These are phyloP conservation scores for Phyllachora maydis DNA, from an alignment of 2,329 filamentous ascomycete genomes.

Conservation along the genomic window DNA sequence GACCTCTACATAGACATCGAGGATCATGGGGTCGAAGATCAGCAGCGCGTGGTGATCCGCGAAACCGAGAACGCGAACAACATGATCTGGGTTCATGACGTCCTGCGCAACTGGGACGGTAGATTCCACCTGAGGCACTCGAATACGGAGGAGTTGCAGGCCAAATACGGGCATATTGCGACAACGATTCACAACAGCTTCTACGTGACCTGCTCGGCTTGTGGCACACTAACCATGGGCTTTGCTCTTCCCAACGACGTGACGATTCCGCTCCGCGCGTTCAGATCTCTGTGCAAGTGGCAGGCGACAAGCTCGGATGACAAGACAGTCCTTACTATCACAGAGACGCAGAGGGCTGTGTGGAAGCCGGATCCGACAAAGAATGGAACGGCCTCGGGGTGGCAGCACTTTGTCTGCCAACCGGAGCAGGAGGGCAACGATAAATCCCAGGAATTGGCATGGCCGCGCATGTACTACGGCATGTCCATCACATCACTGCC, in stretches of 20 bases:
- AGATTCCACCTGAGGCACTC: not conserved
- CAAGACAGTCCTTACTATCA: not conserved
- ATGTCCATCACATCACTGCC: not conserved
- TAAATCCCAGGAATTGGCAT: too few relatives aligned
- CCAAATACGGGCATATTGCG: not conserved
- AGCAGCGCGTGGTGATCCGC: too few relatives aligned
- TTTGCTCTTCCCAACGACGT: not conserved
- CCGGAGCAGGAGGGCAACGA: too few relatives aligned
- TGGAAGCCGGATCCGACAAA: too few relatives aligned
- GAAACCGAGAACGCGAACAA: not conserved
- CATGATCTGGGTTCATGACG: not conserved
- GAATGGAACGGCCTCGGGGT: too few relatives aligned
- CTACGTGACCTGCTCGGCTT: not conserved
- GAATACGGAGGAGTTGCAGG: not conserved
- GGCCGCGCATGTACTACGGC: not conserved
- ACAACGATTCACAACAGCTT: not conserved
- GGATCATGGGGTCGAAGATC: not conserved
- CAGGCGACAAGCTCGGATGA: not conserved
- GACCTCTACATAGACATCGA: too few relatives aligned
- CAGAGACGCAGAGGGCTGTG: not conserved
- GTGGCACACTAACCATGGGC: not conserved
- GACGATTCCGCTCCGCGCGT: not conserved
- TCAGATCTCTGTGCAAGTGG: not conserved
- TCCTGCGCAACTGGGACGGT: not conserved
- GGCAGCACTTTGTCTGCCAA: too few relatives aligned